Evolutionary conservation across 2,329 filamentous ascomycete genomes (phyloP), one percentile per base, ranked within the genome.

Genomic region (Aspergillus hiratsukae): DNA sequence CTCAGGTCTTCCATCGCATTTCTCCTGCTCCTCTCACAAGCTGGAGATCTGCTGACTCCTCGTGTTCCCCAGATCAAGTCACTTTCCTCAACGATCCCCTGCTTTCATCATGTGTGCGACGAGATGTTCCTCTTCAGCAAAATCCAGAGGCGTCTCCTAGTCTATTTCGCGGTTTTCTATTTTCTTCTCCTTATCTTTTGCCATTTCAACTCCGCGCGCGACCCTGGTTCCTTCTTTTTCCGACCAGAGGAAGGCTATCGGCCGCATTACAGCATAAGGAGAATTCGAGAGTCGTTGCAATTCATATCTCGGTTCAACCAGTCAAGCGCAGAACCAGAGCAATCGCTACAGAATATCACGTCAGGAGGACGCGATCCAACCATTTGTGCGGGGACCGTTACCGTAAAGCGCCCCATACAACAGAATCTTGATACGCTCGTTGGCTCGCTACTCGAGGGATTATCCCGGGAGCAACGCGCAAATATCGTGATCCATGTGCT

Each of bases 311-410:
- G 54, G 21, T 62, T 55, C 49, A 66, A 66, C 8, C 58, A 59
- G 17, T 61, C 58, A 6, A 35, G 8, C 27, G 23, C 43, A 2
- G 49, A 48, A 35, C 35, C 56, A 25, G 49, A 29, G 25, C 52
- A 45, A 40, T 29, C 51, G 19, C 11, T 50, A n/a, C 45, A 40
- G 48, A 40, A 51, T 45, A 41, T 48, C 28, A 37, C 52, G 37
- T 40, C 35, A 19, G 25, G 52, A 29, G 40, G 45, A 37, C 52
- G 57, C 55, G 49, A 58, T 48, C 59, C 53, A 21, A 49, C 54
- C 48, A 57, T 80, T 23, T 80, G 78, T 52, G 65, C 80, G 3
- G 77, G 76, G 11, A 73, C 80, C 53, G 73, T 77, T 25, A 75
- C 76, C 3, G 71, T 77, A 41, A 75, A 72, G 49, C 69, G 77